Percentiles rank a stretch among this genome's conserved stretches.
Conservation (phyloP, 257 asterid genomes). For the Solanum arcanum region DNA sequence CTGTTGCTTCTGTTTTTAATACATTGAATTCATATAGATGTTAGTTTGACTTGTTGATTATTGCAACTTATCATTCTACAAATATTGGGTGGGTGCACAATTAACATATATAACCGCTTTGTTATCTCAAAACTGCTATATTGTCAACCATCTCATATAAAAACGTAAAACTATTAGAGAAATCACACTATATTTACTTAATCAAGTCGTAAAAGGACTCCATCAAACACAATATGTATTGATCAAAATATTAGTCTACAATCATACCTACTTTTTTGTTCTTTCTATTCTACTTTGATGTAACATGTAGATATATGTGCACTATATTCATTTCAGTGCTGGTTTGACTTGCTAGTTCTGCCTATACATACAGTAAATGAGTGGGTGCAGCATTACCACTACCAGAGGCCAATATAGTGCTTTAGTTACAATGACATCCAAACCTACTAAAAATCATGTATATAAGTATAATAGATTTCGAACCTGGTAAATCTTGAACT, state of each 20-base stretch:
- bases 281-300: conserved; percentile 8
- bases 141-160: not conserved
- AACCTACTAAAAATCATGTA: not conserved
- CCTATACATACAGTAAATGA: conserved; percentile 25
- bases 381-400: conserved; percentile 33
- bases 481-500: not conserved
- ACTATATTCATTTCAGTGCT: conserved; percentile 10
- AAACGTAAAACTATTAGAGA: not conserved
- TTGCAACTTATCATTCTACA: not conserved
- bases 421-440: not conserved
- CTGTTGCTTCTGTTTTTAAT: not conserved
- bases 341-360: conserved; percentile 52
- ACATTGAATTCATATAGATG: not conserved
- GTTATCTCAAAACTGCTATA: not conserved
- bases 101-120: not conserved
- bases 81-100: not conserved
- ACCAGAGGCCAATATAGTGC: not conserved
- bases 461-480: not conserved
- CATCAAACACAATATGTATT: not conserved
- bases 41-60: not conserved
- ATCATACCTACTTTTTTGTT: conserved; percentile 2
- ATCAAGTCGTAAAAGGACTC: not conserved
- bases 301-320: conserved; percentile 3
- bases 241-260: conserved; percentile 7
- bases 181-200: not conserved